phyloP scores from a whole-genome alignment of 768 basidiomycete genomes.

The Lentinus brumalis region DNA sequence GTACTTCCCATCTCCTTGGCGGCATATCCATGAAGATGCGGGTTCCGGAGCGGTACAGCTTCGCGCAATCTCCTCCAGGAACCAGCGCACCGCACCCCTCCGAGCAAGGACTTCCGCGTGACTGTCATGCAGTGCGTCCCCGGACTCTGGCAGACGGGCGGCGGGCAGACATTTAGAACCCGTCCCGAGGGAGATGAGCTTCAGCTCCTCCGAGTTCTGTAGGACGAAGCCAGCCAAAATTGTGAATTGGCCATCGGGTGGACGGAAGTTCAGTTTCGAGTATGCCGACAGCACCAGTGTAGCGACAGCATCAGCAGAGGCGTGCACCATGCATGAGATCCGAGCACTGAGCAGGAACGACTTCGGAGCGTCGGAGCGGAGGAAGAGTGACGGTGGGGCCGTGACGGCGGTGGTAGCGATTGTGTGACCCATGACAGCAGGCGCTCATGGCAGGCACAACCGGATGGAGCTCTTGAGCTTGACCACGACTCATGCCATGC shows the following conservation, averaged over 20 bases:
- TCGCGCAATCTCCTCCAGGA: conserved; percentile 68
- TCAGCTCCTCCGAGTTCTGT: conserved; percentile 34
- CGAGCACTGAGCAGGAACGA: neutral
- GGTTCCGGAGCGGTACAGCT: conserved; percentile 21
- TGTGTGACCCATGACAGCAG: neutral
- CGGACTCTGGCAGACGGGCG: conserved; percentile 57
- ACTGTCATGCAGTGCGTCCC: conserved; percentile 84
- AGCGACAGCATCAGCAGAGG: conserved; percentile 34
- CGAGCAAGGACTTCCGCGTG: conserved; percentile 94
- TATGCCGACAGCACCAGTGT: conserved; percentile 46
- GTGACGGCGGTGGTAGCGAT: neutral
- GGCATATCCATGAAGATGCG: conserved; percentile 53
- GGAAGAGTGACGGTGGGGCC: neutral
- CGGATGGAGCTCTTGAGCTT: neutral
- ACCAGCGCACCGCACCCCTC: conserved; percentile 76
- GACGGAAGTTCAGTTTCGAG: conserved; percentile 46
- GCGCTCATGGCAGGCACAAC: too few species aligned
- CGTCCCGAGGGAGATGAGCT: conserved; percentile 73
- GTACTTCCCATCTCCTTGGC: conserved; percentile 42
- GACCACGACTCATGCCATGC: conserved; percentile 3
- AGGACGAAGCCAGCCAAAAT: conserved; percentile 62
- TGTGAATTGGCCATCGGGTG: conserved; percentile 60
- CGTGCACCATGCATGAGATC: conserved; percentile 18
- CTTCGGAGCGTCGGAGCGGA: neutral
- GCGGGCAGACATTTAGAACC: conserved; percentile 87